Evolutionary conservation across 2,329 filamentous ascomycete genomes (phyloP).

Genomic region (Cordyceps fumosorosea): DNA sequence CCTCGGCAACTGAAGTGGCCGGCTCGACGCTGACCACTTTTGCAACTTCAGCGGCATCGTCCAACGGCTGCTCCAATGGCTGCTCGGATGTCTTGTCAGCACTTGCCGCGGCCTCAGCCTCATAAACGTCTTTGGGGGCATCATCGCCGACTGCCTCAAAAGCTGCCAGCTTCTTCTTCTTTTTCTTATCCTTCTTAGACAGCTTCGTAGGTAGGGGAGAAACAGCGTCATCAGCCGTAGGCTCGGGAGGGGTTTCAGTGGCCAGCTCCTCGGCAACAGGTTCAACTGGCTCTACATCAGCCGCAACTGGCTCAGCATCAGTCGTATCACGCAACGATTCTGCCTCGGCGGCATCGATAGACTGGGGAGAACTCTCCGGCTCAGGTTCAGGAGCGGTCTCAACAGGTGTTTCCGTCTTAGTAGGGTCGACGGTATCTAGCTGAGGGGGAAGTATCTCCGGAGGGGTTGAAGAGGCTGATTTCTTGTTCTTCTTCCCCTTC

Average conservation of each 20-base stretch:
- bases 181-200: conserved; percentile 31
- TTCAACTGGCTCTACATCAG: conserved; percentile 6
- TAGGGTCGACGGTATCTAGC: not conserved
- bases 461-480: not conserved
- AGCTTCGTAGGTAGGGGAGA: conserved; percentile 18
- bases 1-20: not conserved
- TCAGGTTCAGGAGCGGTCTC: not conserved
- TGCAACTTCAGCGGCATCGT: not conserved
- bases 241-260: not conserved
- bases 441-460: not conserved
- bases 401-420: not conserved
- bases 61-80: not conserved
- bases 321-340: not conserved
- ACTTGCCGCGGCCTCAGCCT: conserved; percentile 2
- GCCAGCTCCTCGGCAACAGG: not conserved
- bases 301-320: not conserved
- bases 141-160: conserved; percentile 15
- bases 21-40: not conserved
- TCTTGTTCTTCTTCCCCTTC: conserved; percentile 26
- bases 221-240: conserved; percentile 7
- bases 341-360: conserved; percentile 10
- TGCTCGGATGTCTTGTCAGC: conserved; percentile 4
- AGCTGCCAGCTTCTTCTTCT: conserved; percentile 25
- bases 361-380: conserved; percentile 12
- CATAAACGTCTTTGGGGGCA: conserved; percentile 11